phyloP scores from a whole-genome alignment of 2,329 filamentous ascomycete species.

The Botrytis cinerea region DNA sequence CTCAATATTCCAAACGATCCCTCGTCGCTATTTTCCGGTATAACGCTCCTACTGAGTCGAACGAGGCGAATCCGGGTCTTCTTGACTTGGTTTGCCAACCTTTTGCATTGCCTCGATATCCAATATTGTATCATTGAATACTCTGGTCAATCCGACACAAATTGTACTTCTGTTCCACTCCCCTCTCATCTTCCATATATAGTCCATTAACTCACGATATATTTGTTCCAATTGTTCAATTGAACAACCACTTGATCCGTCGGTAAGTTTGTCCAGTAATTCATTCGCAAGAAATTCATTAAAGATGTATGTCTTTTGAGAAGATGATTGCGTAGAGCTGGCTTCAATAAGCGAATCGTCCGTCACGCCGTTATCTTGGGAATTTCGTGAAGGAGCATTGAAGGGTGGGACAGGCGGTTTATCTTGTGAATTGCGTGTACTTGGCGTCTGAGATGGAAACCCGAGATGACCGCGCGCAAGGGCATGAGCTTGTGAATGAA shows the following conservation, averaged over 20 bases:
- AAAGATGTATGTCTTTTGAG: slow-evolving; percentile 43
- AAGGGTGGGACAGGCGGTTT: slow-evolving; percentile 45
- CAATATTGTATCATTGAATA: slow-evolving; percentile 73
- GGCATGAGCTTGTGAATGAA: slow-evolving; percentile 59
- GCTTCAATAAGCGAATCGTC: slow-evolving; percentile 40
- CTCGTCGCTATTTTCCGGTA: neutral
- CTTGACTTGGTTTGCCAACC: slow-evolving; percentile 37
- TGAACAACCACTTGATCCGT: slow-evolving; percentile 43
- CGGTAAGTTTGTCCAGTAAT: slow-evolving; percentile 33
- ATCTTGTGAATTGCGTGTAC: slow-evolving; percentile 39
- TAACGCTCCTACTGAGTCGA: neutral
- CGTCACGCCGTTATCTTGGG: slow-evolving; percentile 30
- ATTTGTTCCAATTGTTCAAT: slow-evolving; percentile 96
- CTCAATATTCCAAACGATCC: slow-evolving; percentile 3
- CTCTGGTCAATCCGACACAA: slow-evolving; percentile 59
- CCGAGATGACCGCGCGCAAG: slow-evolving; percentile 46
- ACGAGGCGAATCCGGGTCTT: neutral
- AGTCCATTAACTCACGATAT: slow-evolving; percentile 86
- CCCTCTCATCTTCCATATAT: slow-evolving; percentile 75
- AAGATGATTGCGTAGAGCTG: slow-evolving; percentile 36
- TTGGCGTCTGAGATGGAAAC: slow-evolving; percentile 39
- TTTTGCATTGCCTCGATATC: slow-evolving; percentile 58
- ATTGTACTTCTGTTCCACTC: slow-evolving; percentile 85
- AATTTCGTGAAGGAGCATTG: slow-evolving; percentile 39
- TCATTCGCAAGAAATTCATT: slow-evolving; percentile 44